phyloP scores from a whole-genome alignment of 768 basidiomycete genomes.

The Panus rudis region DNA sequence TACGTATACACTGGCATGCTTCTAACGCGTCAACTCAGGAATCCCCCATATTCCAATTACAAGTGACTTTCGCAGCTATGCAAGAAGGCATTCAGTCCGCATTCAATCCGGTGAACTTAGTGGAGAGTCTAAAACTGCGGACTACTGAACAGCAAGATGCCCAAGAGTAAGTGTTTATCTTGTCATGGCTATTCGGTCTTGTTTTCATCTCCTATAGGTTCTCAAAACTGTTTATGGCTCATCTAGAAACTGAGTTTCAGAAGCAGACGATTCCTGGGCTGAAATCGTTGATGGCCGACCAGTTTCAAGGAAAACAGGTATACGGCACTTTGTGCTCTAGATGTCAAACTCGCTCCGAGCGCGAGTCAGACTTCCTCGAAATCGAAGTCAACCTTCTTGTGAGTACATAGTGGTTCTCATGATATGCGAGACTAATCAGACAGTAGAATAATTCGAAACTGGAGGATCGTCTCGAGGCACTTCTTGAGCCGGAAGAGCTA shows the following conservation, averaged over 20 bases:
- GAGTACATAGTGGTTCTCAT: conserved; percentile 7
- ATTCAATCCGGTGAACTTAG: conserved; percentile 80
- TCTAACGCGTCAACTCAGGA: conserved; percentile 35
- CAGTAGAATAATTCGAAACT: conserved; percentile 65
- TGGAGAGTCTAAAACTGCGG: conserved; percentile 76
- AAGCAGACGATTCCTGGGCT: conserved; percentile 64
- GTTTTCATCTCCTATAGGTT: conserved; percentile 45
- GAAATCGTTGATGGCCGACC: conserved; percentile 63
- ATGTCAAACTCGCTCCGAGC: conserved; percentile 67
- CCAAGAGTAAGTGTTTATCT: conserved; percentile 62
- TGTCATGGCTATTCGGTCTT: conserved; percentile 1
- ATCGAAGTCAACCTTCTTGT: conserved; percentile 84
- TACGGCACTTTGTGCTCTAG: conserved; percentile 74
- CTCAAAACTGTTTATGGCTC: conserved; percentile 89
- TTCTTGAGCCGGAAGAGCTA: conserved; percentile 65
- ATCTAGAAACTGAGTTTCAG: conserved; percentile 81
- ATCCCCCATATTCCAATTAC: conserved; percentile 72
- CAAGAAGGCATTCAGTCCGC: conserved; percentile 63
- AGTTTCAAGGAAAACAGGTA: conserved; percentile 82
- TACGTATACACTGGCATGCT: neutral
- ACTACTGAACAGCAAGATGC: conserved; percentile 93
- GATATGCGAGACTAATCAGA: neutral
- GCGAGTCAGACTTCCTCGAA: conserved; percentile 70
- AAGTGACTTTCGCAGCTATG: conserved; percentile 79
- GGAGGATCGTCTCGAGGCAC: conserved; percentile 61